Evolutionary conservation across 192 early-diverging fungal genomes (phyloP), one percentile per base, ranked within the genome.

Genomic region (Coemansia sp.): DNA sequence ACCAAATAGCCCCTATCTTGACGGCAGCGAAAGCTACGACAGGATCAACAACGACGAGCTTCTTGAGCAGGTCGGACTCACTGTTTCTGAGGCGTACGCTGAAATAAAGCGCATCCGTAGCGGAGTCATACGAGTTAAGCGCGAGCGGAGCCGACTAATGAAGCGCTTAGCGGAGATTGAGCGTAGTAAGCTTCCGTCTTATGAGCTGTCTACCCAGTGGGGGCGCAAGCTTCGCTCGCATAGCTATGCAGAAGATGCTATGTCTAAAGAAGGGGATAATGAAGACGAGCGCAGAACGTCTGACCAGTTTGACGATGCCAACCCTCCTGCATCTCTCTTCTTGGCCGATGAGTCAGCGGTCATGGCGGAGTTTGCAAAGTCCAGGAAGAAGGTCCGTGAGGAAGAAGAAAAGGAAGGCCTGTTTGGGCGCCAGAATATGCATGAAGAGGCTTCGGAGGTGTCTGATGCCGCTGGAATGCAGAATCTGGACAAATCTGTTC

Each of bases 171-270:
- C 68, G n/a, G 57, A 82, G 66, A 51, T 43, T 7, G 80, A 77
- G 47, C 64, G 65, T 7, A 65, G 65, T 66, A 74, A 73, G 55
- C 65, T 82, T 46, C 80, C 80, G 12, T 82, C 80, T 41, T 77
- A 60, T 18, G 72, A 74, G 63, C 65, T 82, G 40, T 78, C 80
- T 0, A 46, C 67, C 8, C 67, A 81, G 45, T 77, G 73, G 74
- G 65, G 65, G 3, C 73, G 67, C 47, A 76, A 67, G 26, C 52
- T 82, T 64, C 67, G 72, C 18, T 66, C 67, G 11, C 80, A 67
- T 42, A 80, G 73, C 42, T 68, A 68, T 21, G 67, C 69, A 12
- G 78, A 66, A 13, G 49, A 45, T 41, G 55, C 57, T n/a, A 22
- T 10, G 36, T 19, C 56, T 19, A 51, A 60, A 16, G 41, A 16